These are phyloP conservation scores for Globisporangium heterothallicum DNA, from an alignment of 352 stramenopile species.

Conservation along the genomic window DNA sequence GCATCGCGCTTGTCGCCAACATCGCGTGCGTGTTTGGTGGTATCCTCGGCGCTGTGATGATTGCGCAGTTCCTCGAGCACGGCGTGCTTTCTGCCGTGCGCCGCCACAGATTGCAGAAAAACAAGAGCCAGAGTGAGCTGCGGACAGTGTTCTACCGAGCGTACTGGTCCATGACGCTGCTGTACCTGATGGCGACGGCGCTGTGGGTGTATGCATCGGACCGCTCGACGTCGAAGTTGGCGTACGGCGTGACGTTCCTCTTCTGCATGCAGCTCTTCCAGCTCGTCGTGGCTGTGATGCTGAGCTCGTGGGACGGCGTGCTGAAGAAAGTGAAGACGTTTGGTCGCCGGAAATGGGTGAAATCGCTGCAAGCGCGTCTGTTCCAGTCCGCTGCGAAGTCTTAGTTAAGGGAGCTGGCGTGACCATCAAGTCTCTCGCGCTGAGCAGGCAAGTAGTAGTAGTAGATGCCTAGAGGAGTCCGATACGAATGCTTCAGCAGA, in stretches of 20 bases:
- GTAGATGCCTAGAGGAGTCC: no score
- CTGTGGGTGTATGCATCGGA: conserved; percentile 67
- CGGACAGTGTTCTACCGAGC: conserved; percentile 49
- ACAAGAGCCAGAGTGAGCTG: conserved; percentile 29
- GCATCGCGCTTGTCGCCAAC: conserved; percentile 16
- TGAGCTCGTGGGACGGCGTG: conserved; percentile 58
- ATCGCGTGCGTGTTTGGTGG: conserved; percentile 18
- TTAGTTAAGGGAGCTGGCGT: not conserved
- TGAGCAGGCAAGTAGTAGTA: no score
- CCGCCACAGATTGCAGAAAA: conserved; percentile 44
- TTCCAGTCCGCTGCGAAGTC: not conserved
- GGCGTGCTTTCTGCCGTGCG: conserved; percentile 44
- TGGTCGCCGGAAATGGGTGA: conserved; percentile 5
- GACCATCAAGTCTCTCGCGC: no score
- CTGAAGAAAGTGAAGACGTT: conserved; percentile 26
- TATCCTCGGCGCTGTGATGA: conserved; percentile 47
- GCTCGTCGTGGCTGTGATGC: conserved; percentile 42
- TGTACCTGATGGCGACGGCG: conserved; percentile 27
- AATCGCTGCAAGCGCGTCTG: conserved; percentile 4
- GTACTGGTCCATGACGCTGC: conserved; percentile 54
- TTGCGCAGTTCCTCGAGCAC: conserved; percentile 62
- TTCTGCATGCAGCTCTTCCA: conserved; percentile 47
- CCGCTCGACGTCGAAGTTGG: conserved; percentile 30
- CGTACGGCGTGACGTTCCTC: conserved; percentile 53
- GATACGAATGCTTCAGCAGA: no score